Base-by-base conservation (phyloP, 495 filamentous ascomycete species). In the Penicillium dipodomyicola region DNA sequence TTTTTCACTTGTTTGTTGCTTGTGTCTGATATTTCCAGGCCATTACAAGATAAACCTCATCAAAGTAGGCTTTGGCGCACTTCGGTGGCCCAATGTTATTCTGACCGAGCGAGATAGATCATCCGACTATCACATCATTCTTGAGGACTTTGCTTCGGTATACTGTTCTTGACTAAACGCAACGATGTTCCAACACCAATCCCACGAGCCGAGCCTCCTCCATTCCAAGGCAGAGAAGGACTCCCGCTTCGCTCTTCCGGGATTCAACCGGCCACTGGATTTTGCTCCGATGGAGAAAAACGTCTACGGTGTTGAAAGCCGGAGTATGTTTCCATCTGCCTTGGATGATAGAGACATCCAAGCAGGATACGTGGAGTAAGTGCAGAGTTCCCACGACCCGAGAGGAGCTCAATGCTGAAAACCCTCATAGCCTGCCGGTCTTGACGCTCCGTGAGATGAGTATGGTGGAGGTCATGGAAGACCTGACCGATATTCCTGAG, bases 401-500 rank as follows among this genome's bases (percentile, higher is more conserved):
- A 17, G 12, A 30, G 1, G 20, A 23, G 5, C 1, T 5, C 14
- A 39, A 30, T 23, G 4, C 6, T 42, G 32, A 61, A 54, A 66
- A 2, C 3, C 9, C 2, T 8, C 37, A 33, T 40, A 73, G 69
- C 14, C 53, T 65, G n/a, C 71, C 71, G 23, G 64, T 65, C 40
- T 64, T 68, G 44, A 77, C 78, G 0, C 59, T 77, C 6, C 69
- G 76, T 11, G 78, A 81, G 51, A 65, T 65, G 0, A 50, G 44
- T 0, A 75, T 78, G 67, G 58, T 76, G 22, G 45, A 53, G 1
- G 35, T 74, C 12, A 76, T 80, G 67, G 71, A 78, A 48, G 27
- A 56, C 5, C 60, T 80, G 17, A 74, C 78, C 29, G 70, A 84
- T 59, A 80, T 79, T 54, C 68, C 71, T 7, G 68, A 75, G 22